Evolutionary conservation across 2,329 filamentous ascomycete species (phyloP), one percentile per base, ranked within the genome.

Genomic region (Fusarium sp.): DNA sequence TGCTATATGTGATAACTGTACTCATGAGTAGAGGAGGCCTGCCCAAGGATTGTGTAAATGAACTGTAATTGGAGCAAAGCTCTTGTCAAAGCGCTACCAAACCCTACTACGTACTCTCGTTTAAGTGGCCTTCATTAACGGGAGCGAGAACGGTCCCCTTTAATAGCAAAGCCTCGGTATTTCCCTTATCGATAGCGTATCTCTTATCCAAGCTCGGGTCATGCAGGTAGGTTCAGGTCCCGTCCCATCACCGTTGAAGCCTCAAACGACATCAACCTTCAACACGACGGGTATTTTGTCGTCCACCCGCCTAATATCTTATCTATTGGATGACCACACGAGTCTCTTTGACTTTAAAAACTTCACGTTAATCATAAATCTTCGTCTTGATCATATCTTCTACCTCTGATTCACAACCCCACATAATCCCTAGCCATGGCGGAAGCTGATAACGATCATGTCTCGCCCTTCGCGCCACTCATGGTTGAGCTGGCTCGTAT

Each of bases 401-500:
- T 44, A n/a, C 17, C 40, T 35, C 18, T 49, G 44, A 48, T 27
- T 35, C 42, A 38, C 40, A 30, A 12, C 46, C 46, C 66, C 27
- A 46, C 41, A 42, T 54, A 62, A 52, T 58, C 54, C 46, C 52
- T 59, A 70, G 72, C 56, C 73, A 81, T 81, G 80, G 73, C 78
- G 69, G 80, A 78, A 67, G 73, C 81, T 48, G 79, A 79, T 64
- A 77, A 80, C 38, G 77, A 78, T 63, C 74, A 75, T 73, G 73
- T 78, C 54, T 86, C 84, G 77, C 83, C 85, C 27, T 86, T 89
- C 76, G 81, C 83, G 60, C 81, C 83, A 33, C 81, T 97, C 72
- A 88, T 92, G 80, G 90, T 90, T 75, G 93, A 97, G 78, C 88
- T 96, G 73, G 87, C 90, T 73, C 89, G 90, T 76, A 89, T 97